Conservation (phyloP, 371 early-diverging fungal genomes). For the Conidiobolus coronatus region DNA sequence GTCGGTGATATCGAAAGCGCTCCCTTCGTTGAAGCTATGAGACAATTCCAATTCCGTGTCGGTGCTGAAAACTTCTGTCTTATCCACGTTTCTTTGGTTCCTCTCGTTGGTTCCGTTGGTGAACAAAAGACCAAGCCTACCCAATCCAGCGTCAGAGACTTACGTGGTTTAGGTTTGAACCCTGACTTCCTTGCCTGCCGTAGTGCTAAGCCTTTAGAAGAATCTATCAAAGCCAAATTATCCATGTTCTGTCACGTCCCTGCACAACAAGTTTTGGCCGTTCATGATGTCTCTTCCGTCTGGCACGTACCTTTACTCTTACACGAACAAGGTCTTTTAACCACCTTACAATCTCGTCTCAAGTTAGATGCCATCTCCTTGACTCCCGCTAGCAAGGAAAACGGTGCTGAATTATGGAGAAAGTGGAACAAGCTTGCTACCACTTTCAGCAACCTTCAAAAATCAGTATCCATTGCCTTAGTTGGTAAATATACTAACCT, state of each 20-base stretch:
- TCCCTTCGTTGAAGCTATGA: slow-evolving; percentile 96
- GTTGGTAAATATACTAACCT: slow-evolving; percentile 93
- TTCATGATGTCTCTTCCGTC: slow-evolving; percentile 85
- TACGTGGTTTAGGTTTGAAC: slow-evolving; percentile 86
- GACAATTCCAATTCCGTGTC: slow-evolving; percentile 96
- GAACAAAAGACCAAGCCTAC: slow-evolving; percentile 99
- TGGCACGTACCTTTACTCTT: slow-evolving; percentile 93
- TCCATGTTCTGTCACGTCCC: slow-evolving; percentile 96
- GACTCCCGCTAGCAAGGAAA: slow-evolving; percentile 20
- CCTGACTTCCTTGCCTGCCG: slow-evolving; percentile 96
- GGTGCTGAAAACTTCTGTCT: slow-evolving; percentile 93
- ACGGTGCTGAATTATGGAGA: slow-evolving; percentile 36
- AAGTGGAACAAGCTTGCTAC: slow-evolving; percentile 71
- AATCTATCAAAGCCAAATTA: slow-evolving; percentile 72
- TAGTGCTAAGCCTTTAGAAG: slow-evolving; percentile 52
- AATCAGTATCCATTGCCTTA: slow-evolving; percentile 75
- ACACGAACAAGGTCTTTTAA: slow-evolving; percentile 59
- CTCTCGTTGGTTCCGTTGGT: slow-evolving; percentile 89
- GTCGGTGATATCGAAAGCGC: slow-evolving; percentile 98
- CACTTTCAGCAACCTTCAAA: slow-evolving; percentile 23
- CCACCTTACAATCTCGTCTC: slow-evolving; percentile 59
- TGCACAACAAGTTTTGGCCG: slow-evolving; percentile 72
- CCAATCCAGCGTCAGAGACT: slow-evolving; percentile 84
- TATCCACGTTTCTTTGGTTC: slow-evolving; percentile 94
- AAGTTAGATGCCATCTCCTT: slow-evolving; percentile 34